Conservation (phyloP, 1,284 basidiomycete species). For the Ganoderma multipileum region DNA sequence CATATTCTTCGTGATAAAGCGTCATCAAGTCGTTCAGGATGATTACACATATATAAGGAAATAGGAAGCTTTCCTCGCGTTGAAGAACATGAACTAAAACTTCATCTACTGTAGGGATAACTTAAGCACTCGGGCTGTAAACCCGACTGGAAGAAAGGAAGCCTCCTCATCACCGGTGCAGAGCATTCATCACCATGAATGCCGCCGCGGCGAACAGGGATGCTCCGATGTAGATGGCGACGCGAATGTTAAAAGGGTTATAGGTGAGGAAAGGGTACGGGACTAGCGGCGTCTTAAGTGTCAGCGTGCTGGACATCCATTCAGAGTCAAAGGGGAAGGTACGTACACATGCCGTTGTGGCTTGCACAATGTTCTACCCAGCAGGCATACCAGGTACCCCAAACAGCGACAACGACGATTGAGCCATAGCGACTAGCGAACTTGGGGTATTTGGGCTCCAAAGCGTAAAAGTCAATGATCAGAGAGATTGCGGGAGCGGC, state of each 20-base stretch:
- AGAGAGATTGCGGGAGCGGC: conserved; percentile 66
- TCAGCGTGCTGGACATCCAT: neutral
- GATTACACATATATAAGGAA: too few species aligned
- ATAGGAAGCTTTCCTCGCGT: too few species aligned
- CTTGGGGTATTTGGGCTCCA: conserved; percentile 67
- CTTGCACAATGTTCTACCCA: conserved; percentile 77
- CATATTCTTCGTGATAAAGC: too few species aligned
- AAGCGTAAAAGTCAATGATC: conserved; percentile 72
- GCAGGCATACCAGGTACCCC: conserved; percentile 59
- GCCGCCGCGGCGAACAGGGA: conserved; percentile 60
- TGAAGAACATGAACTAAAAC: neutral
- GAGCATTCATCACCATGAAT: conserved; percentile 61
- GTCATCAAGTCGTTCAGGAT: too few species aligned
- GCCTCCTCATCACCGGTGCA: conserved; percentile 39
- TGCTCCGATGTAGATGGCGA: conserved; percentile 67
- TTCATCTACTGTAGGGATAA: neutral
- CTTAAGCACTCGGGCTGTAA: too few species aligned
- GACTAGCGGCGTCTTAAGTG: conserved; percentile 49
- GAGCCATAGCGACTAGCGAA: conserved; percentile 53
- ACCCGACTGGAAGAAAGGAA: neutral
- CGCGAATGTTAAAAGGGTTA: conserved; percentile 56
- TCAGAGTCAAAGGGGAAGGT: neutral
- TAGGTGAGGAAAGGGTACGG: conserved; percentile 85
- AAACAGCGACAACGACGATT: conserved; percentile 49
- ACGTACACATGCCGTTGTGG: conserved; percentile 71